Evolutionary conservation across 768 basidiomycete genomes (phyloP).

Genomic region (Trametes sanguinea): DNA sequence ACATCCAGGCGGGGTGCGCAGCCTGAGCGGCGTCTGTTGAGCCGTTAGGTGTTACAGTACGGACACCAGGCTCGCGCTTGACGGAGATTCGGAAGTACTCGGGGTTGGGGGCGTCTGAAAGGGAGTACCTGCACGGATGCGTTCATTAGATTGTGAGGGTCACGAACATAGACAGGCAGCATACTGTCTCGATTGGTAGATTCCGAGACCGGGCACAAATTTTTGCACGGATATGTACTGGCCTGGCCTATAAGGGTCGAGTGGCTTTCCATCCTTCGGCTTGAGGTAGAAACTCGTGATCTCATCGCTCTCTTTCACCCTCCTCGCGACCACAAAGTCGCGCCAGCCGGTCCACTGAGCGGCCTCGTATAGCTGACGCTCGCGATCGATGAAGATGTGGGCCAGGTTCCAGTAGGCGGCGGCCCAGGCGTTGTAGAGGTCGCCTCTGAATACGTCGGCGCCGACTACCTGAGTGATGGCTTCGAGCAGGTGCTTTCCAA

Average conservation of each 20-base stretch:
- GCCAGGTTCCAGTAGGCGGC: conserved; percentile 31
- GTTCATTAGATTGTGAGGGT: not conserved
- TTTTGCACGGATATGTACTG: conserved; percentile 30
- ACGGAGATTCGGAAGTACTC: conserved; percentile 30
- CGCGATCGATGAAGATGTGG: conserved; percentile 27
- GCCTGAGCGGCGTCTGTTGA: conserved; percentile 16
- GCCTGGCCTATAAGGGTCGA: conserved; percentile 23
- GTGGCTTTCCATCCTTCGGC: conserved; percentile 24
- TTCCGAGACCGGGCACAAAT: conserved; percentile 25
- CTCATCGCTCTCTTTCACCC: conserved; percentile 26
- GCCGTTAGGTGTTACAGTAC: conserved; percentile 14
- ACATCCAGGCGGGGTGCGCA: conserved; percentile 28
- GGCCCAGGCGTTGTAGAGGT: conserved; percentile 25
- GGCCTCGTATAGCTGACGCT: conserved; percentile 25
- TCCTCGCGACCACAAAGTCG: conserved; percentile 25
- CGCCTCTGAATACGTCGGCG: conserved; percentile 2
- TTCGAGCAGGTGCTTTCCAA: conserved; percentile 25
- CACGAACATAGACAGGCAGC: not conserved
- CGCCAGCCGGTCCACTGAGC: conserved; percentile 28
- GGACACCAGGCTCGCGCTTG: conserved; percentile 27
- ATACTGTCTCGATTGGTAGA: conserved; percentile 26
- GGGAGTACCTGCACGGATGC: conserved; percentile 22
- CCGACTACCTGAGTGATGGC: conserved; percentile 28
- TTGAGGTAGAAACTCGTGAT: conserved; percentile 29
- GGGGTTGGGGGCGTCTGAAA: conserved; percentile 25